These are phyloP conservation scores for Salix koriyanagi DNA, from an alignment of 345 rosid genomes.

Conservation along the genomic window DNA sequence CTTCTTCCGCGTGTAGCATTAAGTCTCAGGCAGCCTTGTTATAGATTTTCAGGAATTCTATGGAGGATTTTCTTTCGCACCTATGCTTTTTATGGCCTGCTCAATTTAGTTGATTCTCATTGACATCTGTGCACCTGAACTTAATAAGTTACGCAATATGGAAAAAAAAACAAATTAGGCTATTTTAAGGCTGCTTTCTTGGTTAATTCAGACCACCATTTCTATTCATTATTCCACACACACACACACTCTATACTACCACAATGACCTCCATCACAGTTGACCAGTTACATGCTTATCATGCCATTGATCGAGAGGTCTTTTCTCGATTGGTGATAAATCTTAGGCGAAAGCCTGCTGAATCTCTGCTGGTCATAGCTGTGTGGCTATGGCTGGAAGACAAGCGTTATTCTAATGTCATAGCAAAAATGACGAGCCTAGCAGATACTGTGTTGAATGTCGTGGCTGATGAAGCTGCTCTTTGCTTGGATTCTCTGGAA, in stretches of 20 bases:
- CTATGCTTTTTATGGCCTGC: background rate
- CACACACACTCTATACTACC: background rate
- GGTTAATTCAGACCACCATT: background rate
- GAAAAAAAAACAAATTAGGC: background rate
- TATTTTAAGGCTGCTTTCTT: background rate
- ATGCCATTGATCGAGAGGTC: conserved; percentile 35
- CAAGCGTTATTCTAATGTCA: conserved; percentile 31
- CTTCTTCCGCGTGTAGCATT: background rate
- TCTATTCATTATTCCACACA: background rate
- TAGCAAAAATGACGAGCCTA: conserved; percentile 18
- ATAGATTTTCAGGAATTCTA: background rate
- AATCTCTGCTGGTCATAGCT: conserved; percentile 37
- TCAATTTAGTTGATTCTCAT: background rate
- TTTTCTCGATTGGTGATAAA: conserved; percentile 38
- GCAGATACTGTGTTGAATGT: conserved; percentile 20
- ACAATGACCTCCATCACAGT: conserved; percentile 28
- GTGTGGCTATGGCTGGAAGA: conserved; percentile 50
- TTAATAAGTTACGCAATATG: background rate
- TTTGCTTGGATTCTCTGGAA: conserved; percentile 23
- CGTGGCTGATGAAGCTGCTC: conserved; percentile 32
- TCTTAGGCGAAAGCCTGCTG: conserved; percentile 26
- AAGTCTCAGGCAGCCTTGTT: background rate
- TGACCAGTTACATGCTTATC: conserved; percentile 32
- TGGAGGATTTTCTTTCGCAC: too few relatives aligned
- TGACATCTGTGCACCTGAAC: background rate